Percentiles rank a stretch among this genome's conserved stretches.
Evolutionary conservation across 2,329 filamentous ascomycete genomes (phyloP).

Genomic region (Aurifilum marmelostoma): DNA sequence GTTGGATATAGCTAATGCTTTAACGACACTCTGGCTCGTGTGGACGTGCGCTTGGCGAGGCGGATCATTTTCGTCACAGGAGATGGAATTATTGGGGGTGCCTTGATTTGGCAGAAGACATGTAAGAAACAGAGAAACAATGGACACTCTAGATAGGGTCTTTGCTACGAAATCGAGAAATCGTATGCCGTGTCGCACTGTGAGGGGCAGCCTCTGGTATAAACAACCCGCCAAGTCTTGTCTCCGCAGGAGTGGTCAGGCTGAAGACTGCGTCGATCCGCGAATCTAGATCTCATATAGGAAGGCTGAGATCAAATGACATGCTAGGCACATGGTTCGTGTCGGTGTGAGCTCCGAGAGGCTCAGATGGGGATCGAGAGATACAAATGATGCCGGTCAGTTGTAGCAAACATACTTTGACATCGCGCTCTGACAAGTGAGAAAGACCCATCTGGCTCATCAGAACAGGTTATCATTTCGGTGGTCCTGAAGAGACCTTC

Average conservation of each 20-base stretch:
- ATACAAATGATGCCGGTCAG: background rate
- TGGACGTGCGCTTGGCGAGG: background rate
- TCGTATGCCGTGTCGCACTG: conserved; percentile 8
- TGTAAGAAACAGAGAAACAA: conserved; percentile 8
- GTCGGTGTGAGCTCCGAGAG: background rate
- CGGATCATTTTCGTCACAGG: background rate
- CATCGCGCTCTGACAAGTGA: background rate
- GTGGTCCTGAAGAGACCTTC: background rate
- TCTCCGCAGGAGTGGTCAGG: background rate
- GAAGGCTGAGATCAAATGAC: background rate
- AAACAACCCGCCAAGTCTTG: conserved; percentile 1
- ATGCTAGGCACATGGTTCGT: background rate
- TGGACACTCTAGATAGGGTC: conserved; percentile 4
- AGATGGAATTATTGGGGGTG: background rate
- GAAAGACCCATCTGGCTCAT: background rate
- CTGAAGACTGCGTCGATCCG: conserved; percentile 9
- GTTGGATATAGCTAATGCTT: no score
- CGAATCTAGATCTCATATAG: background rate
- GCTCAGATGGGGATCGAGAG: background rate
- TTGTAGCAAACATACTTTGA: background rate
- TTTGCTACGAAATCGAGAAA: background rate
- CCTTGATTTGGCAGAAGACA: conserved; percentile 14
- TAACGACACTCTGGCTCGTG: conserved; percentile 2
- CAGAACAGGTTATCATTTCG: background rate
- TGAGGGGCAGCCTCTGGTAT: background rate